phyloP scores from a whole-genome alignment of 352 stramenopile genomes.

The Pythium grandisporangium region DNA sequence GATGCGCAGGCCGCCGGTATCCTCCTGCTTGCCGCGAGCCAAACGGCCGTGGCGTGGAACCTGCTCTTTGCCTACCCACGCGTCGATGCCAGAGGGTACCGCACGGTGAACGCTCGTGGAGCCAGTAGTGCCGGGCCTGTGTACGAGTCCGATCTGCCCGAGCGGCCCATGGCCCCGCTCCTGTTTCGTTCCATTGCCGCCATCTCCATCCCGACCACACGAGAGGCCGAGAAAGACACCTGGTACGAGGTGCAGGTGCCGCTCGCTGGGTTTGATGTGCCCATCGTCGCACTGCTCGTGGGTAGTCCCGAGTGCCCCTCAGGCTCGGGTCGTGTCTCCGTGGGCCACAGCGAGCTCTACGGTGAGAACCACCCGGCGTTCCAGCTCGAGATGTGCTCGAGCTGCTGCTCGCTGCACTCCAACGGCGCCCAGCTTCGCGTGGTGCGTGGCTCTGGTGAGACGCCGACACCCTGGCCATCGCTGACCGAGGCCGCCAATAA shows the following conservation, averaged over 20 bases:
- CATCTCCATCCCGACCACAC: constrained; percentile 21
- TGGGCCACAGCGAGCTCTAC: constrained; percentile 37
- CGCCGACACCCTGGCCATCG: no score
- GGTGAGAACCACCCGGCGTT: no score
- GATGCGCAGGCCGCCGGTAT: constrained; percentile 41
- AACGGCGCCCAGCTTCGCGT: constrained; percentile 42
- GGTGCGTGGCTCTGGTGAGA: constrained; percentile 12
- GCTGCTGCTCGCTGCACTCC: constrained; percentile 52
- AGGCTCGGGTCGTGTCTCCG: constrained; percentile 34
- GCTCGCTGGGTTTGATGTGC: constrained; percentile 43
- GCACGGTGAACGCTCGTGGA: constrained; percentile 33
- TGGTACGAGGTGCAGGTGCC: constrained; percentile 31
- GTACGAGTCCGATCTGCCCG: no score
- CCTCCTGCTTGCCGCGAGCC: constrained; percentile 34
- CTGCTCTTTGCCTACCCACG: constrained; percentile 41
- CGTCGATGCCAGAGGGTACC: constrained; percentile 17
- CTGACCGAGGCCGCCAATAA: constrained; percentile 24
- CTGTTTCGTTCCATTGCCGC: constrained; percentile 10
- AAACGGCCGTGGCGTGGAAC: constrained; percentile 43
- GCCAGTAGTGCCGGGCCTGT: constrained; percentile 7
- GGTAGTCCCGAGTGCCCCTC: constrained; percentile 49
- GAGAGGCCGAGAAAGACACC: constrained; percentile 19
- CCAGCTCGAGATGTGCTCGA: constrained; percentile 48
- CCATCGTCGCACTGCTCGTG: constrained; percentile 56
- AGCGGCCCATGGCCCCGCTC: not conserved